phyloP scores from a whole-genome alignment of 1,139 yeast genomes.

The Keqinozyma sinolaborantium region DNA sequence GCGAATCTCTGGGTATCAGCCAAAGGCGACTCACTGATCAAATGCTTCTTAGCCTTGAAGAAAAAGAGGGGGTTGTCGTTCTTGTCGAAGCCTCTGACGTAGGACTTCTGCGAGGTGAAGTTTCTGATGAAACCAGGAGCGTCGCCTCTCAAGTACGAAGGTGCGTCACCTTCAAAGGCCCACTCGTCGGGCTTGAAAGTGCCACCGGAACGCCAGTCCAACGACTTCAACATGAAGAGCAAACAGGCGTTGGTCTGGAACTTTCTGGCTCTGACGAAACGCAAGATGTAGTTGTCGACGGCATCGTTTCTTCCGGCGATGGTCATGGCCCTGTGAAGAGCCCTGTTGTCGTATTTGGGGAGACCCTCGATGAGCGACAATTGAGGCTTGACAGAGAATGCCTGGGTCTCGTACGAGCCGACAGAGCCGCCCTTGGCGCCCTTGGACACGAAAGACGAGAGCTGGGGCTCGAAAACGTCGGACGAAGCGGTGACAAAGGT shows the following conservation, averaged over 20 bases:
- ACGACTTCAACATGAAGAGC: conserved; percentile 32
- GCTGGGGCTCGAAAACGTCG: conserved; percentile 23
- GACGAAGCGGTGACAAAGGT: conserved; percentile 39
- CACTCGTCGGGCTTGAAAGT: conserved; percentile 26
- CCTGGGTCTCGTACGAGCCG: conserved; percentile 6
- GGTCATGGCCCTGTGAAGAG: conserved; percentile 23
- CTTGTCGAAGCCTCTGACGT: conserved; percentile 37
- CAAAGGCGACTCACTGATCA: conserved; percentile 36
- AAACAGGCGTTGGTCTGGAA: conserved; percentile 31
- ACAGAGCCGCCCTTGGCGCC: conserved; percentile 2
- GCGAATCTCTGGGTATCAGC: conserved; percentile 40
- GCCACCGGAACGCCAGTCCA: conserved; percentile 35
- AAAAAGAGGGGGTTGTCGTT: conserved; percentile 35
- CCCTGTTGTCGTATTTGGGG: conserved; percentile 21
- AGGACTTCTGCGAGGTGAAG: conserved; percentile 35
- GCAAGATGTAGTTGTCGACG: conserved; percentile 31
- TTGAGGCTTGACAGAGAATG: conserved; percentile 15
- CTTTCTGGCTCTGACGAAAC: conserved; percentile 44
- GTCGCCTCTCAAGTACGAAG: conserved; percentile 26
- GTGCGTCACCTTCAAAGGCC: conserved; percentile 38
- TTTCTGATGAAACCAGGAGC: conserved; percentile 37
- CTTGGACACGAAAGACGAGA: conserved; percentile 9
- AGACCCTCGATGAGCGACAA: conserved; percentile 13
- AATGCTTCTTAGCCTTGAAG: conserved; percentile 40
- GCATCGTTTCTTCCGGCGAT: conserved; percentile 26